These are phyloP conservation scores for Hypomyces perniciosus DNA, from an alignment of 2,329 filamentous ascomycete genomes.

Conservation along the genomic window DNA sequence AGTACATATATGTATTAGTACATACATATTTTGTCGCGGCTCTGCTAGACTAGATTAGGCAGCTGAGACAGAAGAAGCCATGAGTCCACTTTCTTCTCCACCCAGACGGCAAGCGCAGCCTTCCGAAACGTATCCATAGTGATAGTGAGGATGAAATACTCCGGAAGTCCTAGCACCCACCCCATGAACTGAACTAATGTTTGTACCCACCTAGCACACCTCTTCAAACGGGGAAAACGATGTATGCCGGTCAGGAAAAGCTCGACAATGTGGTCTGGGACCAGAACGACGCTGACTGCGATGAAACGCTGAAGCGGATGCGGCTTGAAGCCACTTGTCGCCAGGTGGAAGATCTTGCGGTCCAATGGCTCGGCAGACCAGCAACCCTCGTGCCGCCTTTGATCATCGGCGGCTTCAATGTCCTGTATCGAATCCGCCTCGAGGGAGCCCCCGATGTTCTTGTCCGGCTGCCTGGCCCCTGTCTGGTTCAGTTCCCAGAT, in stretches of 20 bases:
- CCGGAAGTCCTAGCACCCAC: no score
- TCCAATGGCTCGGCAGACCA: constrained; percentile 14
- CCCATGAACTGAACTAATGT: no score
- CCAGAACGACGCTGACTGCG: constrained; percentile 22
- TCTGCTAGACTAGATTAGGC: no score
- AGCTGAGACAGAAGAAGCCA: no score
- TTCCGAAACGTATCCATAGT: no score
- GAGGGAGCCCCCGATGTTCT: constrained; percentile 15
- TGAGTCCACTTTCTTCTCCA: no score
- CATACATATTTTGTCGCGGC: no score
- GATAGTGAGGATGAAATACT: no score
- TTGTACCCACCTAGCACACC: no score
- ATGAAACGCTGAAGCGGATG: constrained; percentile 20
- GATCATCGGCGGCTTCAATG: constrained; percentile 23
- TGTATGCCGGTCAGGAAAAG: background rate
- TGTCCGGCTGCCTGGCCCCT: constrained; percentile 20
- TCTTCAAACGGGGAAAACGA: background rate
- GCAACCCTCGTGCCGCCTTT: constrained; percentile 19
- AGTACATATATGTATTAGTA: no score
- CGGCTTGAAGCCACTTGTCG: constrained; percentile 15
- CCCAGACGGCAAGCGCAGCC: no score
- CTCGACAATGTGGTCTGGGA: constrained; percentile 26
- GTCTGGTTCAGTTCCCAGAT: constrained; percentile 14
- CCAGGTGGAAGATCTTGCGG: constrained; percentile 17
- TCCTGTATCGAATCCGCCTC: constrained; percentile 19